Evolutionary conservation across 106 monocot genomes (phyloP).

Genomic region (Hemerocallis citrina): DNA sequence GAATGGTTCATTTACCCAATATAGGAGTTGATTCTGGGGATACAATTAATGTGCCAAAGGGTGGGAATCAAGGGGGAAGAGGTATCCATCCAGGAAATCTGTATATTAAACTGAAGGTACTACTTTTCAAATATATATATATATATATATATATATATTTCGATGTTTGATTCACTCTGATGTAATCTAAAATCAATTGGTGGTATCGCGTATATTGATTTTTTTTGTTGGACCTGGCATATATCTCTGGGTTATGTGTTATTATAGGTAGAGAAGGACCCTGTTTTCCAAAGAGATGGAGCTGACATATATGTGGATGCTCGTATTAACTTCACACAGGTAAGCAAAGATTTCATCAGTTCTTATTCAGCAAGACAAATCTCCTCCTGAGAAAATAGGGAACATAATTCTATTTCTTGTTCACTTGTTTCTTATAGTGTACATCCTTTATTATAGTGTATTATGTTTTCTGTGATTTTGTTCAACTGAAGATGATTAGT

Average conservation of each 20-base stretch:
- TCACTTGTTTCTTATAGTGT: no score
- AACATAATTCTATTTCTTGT: no score
- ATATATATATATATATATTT: no score
- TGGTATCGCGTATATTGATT: neutral
- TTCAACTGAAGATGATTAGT: no score
- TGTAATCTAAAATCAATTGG: neutral
- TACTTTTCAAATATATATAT: neutral
- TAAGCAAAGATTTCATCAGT: no score
- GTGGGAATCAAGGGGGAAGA: constrained; percentile 65
- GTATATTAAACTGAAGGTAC: constrained; percentile 65
- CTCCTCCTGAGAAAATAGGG: no score
- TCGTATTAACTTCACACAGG: constrained; percentile 81
- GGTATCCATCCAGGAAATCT: constrained; percentile 61
- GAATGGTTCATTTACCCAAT: constrained; percentile 8
- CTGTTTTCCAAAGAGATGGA: constrained; percentile 81
- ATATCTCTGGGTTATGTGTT: no score
- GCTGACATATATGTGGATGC: constrained; percentile 84
- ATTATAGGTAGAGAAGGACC: constrained; percentile 68
- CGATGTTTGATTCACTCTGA: neutral
- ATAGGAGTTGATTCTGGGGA: constrained; percentile 92
- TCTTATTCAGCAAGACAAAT: no score
- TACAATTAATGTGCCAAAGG: constrained; percentile 71
- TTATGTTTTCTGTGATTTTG: no score
- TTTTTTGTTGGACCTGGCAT: neutral
- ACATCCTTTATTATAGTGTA: no score